Evolutionary conservation across 2,329 filamentous ascomycete species (phyloP).

Genomic region (Neurospora sp.): DNA sequence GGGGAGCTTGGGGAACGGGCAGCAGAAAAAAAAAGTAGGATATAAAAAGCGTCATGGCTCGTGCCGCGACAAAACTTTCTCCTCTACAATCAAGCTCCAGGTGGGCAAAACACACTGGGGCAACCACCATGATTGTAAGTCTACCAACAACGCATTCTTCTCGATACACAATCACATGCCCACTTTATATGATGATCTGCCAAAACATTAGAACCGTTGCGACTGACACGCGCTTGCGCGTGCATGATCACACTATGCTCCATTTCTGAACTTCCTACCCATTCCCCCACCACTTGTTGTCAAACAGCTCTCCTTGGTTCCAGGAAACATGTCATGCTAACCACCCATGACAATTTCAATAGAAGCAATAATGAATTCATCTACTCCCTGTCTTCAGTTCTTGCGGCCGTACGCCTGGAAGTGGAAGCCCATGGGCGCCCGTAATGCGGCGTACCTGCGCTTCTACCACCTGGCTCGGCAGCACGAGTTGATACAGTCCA

Average conservation of each 20-base stretch:
- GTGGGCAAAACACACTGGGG: not conserved
- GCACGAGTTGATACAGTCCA: slow-evolving; percentile 38
- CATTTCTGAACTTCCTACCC: slow-evolving; percentile 29
- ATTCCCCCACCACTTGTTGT: not conserved
- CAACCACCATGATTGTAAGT: slow-evolving; percentile 13
- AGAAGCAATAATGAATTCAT: slow-evolving; percentile 32
- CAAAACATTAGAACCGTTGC: slow-evolving; percentile 48
- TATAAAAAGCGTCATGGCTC: not conserved
- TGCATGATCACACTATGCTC: slow-evolving; percentile 44
- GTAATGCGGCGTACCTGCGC: slow-evolving; percentile 33
- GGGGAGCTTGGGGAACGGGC: not conserved
- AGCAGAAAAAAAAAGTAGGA: not conserved
- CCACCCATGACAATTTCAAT: slow-evolving; percentile 12
- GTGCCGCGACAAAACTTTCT: not conserved
- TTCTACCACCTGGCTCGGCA: slow-evolving; percentile 36
- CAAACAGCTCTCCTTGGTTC: not conserved
- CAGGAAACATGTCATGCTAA: not conserved
- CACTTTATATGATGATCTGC: slow-evolving; percentile 37
- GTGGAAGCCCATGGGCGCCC: slow-evolving; percentile 16
- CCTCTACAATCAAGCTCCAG: not conserved
- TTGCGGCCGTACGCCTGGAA: slow-evolving; percentile 45
- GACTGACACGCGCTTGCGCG: slow-evolving; percentile 39
- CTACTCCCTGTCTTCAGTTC: slow-evolving; percentile 33
- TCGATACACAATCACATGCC: not conserved
- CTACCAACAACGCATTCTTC: not conserved